phyloP scores from a whole-genome alignment of 1,284 basidiomycete species.

The Tilletia setariae region DNA sequence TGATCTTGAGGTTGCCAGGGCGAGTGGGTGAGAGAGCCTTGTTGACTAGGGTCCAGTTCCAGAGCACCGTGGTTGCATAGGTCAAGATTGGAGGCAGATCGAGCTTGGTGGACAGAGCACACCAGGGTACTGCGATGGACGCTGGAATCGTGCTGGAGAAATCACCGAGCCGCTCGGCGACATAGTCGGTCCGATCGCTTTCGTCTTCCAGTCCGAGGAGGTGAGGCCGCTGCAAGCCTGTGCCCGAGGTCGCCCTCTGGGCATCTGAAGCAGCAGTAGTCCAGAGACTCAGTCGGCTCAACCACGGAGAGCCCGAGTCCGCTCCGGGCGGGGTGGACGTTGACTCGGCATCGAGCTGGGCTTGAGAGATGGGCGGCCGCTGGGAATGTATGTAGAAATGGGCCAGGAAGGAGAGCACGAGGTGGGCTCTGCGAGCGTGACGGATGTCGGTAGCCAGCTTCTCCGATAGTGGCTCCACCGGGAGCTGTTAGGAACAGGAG shows the following conservation, averaged over 20 bases:
- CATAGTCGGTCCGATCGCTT: slow-evolving; percentile 21
- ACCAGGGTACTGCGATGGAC: slow-evolving; percentile 66
- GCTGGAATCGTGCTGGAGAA: slow-evolving; percentile 65
- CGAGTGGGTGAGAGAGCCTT: slow-evolving; percentile 37
- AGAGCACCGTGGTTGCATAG: slow-evolving; percentile 88
- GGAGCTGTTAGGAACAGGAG: slow-evolving; percentile 31
- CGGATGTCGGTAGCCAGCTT: slow-evolving; percentile 40
- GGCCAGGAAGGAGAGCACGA: slow-evolving; percentile 77
- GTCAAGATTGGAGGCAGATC: slow-evolving; percentile 85
- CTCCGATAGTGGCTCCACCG: slow-evolving; percentile 32
- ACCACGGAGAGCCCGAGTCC: neutral
- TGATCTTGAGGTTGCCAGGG: slow-evolving; percentile 55
- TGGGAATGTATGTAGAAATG: slow-evolving; percentile 85
- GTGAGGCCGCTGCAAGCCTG: too few species aligned
- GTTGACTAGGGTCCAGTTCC: slow-evolving; percentile 70
- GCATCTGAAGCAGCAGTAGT: too few species aligned
- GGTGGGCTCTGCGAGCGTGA: slow-evolving; percentile 67
- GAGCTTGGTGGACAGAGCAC: slow-evolving; percentile 71
- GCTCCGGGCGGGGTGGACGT: neutral
- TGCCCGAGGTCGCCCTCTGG: too few species aligned
- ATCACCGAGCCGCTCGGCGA: slow-evolving; percentile 32
- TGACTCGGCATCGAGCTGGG: slow-evolving; percentile 23
- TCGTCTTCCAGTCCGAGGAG: slow-evolving; percentile 24
- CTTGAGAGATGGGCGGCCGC: slow-evolving; percentile 39
- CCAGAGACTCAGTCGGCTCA: neutral